These are phyloP conservation scores for Pseudogymnoascus sp. DNA, from an alignment of 2,329 filamentous ascomycete genomes.

Conservation along the genomic window DNA sequence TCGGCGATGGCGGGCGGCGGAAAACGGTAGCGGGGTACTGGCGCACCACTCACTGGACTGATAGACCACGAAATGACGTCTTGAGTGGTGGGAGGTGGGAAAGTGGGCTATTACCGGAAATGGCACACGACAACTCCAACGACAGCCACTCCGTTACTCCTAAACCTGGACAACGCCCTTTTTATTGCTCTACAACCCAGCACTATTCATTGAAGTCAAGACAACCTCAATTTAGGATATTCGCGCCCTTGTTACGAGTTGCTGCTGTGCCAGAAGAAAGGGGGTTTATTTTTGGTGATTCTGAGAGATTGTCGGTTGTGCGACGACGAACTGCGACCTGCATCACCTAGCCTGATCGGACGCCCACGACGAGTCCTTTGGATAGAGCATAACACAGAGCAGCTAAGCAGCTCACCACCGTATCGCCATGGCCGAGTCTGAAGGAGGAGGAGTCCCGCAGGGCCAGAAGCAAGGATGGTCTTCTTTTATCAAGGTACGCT, in stretches of 20 bases:
- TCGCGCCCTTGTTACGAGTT: background rate
- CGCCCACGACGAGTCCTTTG: background rate
- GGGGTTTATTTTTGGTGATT: background rate
- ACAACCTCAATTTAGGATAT: background rate
- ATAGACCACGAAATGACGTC: background rate
- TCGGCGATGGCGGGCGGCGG: background rate
- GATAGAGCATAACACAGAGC: background rate
- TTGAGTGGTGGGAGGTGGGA: slow-evolving; percentile 4
- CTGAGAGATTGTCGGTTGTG: background rate
- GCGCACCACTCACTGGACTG: background rate
- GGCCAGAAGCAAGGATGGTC: slow-evolving; percentile 7
- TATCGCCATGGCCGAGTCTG: background rate
- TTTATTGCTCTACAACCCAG: background rate
- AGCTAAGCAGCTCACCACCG: background rate
- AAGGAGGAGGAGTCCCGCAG: slow-evolving; percentile 2
- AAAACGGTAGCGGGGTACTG: background rate
- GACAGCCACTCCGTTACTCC: background rate
- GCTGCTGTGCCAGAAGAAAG: background rate
- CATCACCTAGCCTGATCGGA: background rate
- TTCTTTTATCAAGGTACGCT: slow-evolving; percentile 10
- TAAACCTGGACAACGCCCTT: background rate
- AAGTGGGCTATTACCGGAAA: slow-evolving; percentile 5
- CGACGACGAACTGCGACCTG: background rate
- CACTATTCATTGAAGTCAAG: background rate
- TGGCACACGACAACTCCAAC: background rate